Evolutionary conservation across 2,329 filamentous ascomycete genomes (phyloP), one percentile per base, ranked within the genome.

Genomic region (Colletotrichum musicola): DNA sequence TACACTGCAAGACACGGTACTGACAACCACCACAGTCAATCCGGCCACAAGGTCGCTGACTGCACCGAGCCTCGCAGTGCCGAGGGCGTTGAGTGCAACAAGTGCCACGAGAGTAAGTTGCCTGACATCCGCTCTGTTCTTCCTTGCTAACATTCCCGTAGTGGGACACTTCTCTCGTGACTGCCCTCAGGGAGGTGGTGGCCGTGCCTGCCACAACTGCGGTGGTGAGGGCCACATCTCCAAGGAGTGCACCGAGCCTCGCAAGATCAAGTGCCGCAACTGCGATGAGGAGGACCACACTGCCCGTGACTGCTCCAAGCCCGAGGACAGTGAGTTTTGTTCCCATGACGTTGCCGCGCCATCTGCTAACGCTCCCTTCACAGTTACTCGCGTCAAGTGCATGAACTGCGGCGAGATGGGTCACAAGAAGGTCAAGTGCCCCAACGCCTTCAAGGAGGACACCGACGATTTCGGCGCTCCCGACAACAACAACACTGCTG

Each of bases 141-240:
- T 6, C 30, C 58, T 46, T 72, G 20, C 60, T 27, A 42, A 49
- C n/a, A 3, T 7, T 38, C 3, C 10, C 13, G 18, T 63, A 90
- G 84, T 79, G 63, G 90, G 90, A 3, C 90, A 92, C 73, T 89
- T 89, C 73, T 83, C 85, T 40, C 83, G 83, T 47, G 89, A 98
- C 74, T 92, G 90, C 75, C 89, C 91, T 30, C 81, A 89, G 76
- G 89, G 86, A 16, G 84, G 84, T 64, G 81, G 85, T 76, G 82
- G 83, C 71, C 76, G 84, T 75, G 82, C 77, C 30, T 89, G 88
- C 76, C 83, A 84, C 74, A 92, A 92, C 79, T 92, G 90, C 72
- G 89, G 89, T 20, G 77, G 86, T 47, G 86, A 89, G 60, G 90
- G 89, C 5, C 90, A 92, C 70, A 81, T 83, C 50, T 77, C 81